Evolutionary conservation across 176 grass and related monocot species (phyloP), one percentile per base, ranked within the genome.

Genomic region (Rhynchospora tenuis): DNA sequence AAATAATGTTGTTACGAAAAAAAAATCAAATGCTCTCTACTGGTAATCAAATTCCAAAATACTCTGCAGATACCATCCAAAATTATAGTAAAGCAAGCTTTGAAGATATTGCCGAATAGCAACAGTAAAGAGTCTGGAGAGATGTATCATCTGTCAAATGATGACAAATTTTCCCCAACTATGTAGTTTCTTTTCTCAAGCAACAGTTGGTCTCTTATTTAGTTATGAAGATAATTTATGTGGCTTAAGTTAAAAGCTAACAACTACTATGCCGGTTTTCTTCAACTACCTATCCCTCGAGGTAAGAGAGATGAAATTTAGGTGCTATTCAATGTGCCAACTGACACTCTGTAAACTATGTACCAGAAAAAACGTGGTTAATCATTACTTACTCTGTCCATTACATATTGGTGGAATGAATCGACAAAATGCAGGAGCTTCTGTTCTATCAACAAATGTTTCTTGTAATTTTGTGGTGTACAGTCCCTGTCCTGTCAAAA

Each of bases 341-440:
- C 63, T 27, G 4, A 28, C 27, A 65, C 2, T 65, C 63, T 64
- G 3, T 4, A 4, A 38, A 38, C 33, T 38, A 4, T 38, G 33
- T 38, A 38, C 33, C 33, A 38, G 33, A 38, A 12, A 73, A 13
- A 5, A 82, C 42, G 56, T 15, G 64, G 20, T n/a, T 74, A 71
- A 9, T 84, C 56, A 14, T 16, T 90, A 86, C 86, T 91, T 90
- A 94, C 92, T 79, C 82, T 56, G 17, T 98, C 92, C 90, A 95
- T 95, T 60, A 98, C 95, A 54, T 93, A 95, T 48, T 95, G 95
- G 88, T 95, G 92, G 82, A 98, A 95, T 61, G 90, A 87, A 74
- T 95, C 88, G 0, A 98, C 91, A 82, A 98, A 98, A 89, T 98
- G 90, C 6, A 98, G 90, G 51, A 95, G 92, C 86, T 98, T 98